Evolutionary conservation across 805 yeast genomes (phyloP), one percentile per base, ranked within the genome.

Genomic region (Pichia insulana): DNA sequence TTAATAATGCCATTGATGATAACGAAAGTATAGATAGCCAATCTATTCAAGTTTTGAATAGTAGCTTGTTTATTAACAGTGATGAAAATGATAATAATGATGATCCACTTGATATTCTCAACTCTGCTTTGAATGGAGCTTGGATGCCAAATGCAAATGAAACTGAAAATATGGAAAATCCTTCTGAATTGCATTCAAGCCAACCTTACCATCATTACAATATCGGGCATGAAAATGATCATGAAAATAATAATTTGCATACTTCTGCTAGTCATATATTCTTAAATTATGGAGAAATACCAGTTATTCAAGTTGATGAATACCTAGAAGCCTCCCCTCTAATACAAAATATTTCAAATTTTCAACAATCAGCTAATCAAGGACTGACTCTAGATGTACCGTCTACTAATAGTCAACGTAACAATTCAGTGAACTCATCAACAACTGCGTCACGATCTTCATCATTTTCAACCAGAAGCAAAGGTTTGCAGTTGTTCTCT

Each of bases 111-210:
- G 34, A 47, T 7, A 47, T 44, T 33, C 30, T 47, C 8, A 34
- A 37, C 22, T 40, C 40, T 8, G 44, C 44, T 8, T 36, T 47
- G 18, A 41, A 47, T 30, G 48, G 41, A 19, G 42, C 45, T 10
- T 37, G 46, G 46, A 34, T 40, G 42, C 41, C 42, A 40, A 26
- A 41, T 28, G 13, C 31, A 4, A 6, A 11, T 28, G 6, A 7
- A n/a, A 12, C 13, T 5, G 15, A n/a, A 28, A 6, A 12, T 4
- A 12, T 12, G 10, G 15, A 11, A 12, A n/a, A n/a, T n/a, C 8
- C 25, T 22, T 22, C 25, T 22, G 25, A 22, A 5, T 22, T 22
- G 8, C 25, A 22, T 22, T 8, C 5, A 6, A 22, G 5, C 7
- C 25, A 22, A 22, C 25, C 25, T 22, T 6, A 22, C 25, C 25